Conservation (phyloP, 495 filamentous ascomycete genomes). For the Penicillium mononematosum region DNA sequence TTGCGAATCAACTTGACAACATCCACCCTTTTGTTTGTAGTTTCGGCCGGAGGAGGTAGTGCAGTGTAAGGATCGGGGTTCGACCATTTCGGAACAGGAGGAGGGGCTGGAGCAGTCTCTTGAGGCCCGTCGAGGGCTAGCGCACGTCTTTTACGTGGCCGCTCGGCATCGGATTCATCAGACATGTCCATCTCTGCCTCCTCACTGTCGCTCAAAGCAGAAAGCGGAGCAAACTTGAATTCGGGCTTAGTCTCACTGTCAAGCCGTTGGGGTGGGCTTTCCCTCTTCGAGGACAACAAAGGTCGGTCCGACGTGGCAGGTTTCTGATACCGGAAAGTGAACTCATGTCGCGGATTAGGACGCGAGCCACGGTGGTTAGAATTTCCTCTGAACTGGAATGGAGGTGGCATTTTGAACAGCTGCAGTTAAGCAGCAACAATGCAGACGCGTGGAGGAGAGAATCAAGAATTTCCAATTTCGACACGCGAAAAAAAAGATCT, state of each 20-base stretch:
- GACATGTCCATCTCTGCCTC: slow-evolving; percentile 66
- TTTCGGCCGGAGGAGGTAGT: slow-evolving; percentile 69
- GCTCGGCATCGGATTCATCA: slow-evolving; percentile 44
- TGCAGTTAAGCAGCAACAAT: slow-evolving; percentile 4
- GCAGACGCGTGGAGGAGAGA: neutral
- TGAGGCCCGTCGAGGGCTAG: slow-evolving; percentile 45
- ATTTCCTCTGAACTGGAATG: slow-evolving; percentile 44
- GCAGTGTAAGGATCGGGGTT: slow-evolving; percentile 91
- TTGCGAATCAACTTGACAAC: slow-evolving; percentile 87
- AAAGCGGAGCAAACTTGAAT: slow-evolving; percentile 47
- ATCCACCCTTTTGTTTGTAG: slow-evolving; percentile 66
- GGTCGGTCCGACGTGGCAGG: slow-evolving; percentile 47
- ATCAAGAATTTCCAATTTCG: neutral
- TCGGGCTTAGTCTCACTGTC: slow-evolving; percentile 29
- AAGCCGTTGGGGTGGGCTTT: slow-evolving; percentile 41
- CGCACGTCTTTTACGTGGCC: slow-evolving; percentile 51
- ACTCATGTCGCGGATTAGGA: slow-evolving; percentile 33
- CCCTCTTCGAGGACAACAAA: slow-evolving; percentile 38
- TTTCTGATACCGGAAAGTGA: slow-evolving; percentile 46
- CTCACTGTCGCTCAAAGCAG: slow-evolving; percentile 70
- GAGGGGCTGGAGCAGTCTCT: slow-evolving; percentile 19
- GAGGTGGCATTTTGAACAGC: slow-evolving; percentile 23
- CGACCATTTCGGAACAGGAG: slow-evolving; percentile 71
- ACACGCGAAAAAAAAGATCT: slow-evolving; percentile 7
- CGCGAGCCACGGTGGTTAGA: slow-evolving; percentile 26